phyloP scores from a whole-genome alignment of 768 basidiomycete genomes.

The Serendipita sp. region DNA sequence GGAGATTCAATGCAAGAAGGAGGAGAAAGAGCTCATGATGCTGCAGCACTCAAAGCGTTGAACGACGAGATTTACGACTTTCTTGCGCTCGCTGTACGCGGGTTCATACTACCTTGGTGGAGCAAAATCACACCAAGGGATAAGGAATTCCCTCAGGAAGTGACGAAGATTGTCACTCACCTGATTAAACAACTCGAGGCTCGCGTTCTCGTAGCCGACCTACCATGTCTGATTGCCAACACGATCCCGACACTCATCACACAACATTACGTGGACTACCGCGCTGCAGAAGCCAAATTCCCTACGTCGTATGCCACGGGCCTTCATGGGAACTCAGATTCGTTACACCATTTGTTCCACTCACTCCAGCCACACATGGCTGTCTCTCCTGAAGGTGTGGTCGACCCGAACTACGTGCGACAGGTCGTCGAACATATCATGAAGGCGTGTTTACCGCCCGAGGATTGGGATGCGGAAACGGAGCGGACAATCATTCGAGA shows the following conservation, averaged over 20 bases:
- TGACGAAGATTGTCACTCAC: constrained; percentile 40
- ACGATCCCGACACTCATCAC: constrained; percentile 51
- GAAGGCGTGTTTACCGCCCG: constrained; percentile 50
- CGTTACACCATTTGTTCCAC: constrained; percentile 58
- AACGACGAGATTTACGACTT: constrained; percentile 61
- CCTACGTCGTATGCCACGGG: constrained; percentile 57
- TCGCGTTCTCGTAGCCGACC: constrained; percentile 37
- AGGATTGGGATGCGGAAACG: constrained; percentile 62
- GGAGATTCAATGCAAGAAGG: constrained; percentile 26
- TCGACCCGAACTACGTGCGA: constrained; percentile 61
- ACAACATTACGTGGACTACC: constrained; percentile 69
- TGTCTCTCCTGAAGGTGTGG: constrained; percentile 41
- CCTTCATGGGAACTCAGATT: constrained; percentile 30
- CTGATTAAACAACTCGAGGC: constrained; percentile 47
- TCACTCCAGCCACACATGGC: constrained; percentile 77
- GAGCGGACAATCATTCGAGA: constrained; percentile 80
- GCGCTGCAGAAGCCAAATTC: constrained; percentile 44
- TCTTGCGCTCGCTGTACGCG: constrained; percentile 62
- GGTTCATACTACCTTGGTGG: constrained; percentile 78
- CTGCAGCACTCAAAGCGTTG: constrained; percentile 21
- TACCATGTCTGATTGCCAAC: constrained; percentile 43
- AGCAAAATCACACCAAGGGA: constrained; percentile 67
- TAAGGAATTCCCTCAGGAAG: constrained; percentile 63
- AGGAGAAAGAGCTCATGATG: constrained; percentile 20
- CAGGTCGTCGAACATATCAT: constrained; percentile 67